Conservation (phyloP, 768 basidiomycete genomes). For the Lactifluus volemus region DNA sequence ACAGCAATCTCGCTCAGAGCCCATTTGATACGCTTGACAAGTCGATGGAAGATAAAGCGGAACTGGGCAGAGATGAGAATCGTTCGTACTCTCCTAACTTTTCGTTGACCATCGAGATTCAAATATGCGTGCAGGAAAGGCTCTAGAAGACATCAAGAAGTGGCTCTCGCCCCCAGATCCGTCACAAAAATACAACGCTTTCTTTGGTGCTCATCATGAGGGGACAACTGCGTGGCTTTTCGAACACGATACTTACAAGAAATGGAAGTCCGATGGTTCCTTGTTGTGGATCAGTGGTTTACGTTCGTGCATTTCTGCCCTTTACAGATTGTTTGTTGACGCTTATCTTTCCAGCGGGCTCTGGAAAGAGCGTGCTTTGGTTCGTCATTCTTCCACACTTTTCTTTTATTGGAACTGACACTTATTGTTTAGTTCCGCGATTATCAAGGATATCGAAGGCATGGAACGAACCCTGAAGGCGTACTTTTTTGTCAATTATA, state of each 20-base stretch:
- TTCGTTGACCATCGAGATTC: neutral
- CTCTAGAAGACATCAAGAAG: neutral
- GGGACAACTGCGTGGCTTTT: neutral
- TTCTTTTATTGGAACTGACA: neutral
- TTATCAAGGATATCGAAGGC: neutral
- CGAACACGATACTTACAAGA: neutral
- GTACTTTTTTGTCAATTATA: neutral
- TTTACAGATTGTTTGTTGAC: neutral
- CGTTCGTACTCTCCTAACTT: neutral
- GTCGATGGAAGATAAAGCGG: neutral
- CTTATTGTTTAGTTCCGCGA: neutral
- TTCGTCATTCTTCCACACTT: neutral
- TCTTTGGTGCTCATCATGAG: neutral
- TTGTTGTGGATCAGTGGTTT: constrained; percentile 1
- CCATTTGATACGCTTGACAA: neutral
- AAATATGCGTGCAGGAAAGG: neutral
- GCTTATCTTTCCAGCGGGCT: neutral
- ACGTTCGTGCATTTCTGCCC: neutral
- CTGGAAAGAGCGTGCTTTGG: constrained; percentile 6
- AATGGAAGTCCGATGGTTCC: neutral
- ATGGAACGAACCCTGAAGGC: neutral
- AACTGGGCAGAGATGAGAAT: neutral
- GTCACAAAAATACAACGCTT: neutral
- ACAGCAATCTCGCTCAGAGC: neutral
- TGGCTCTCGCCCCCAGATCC: constrained; percentile 8